These are phyloP conservation scores for Cercospora sesami DNA, from an alignment of 2,329 filamentous ascomycete genomes.

Conservation along the genomic window DNA sequence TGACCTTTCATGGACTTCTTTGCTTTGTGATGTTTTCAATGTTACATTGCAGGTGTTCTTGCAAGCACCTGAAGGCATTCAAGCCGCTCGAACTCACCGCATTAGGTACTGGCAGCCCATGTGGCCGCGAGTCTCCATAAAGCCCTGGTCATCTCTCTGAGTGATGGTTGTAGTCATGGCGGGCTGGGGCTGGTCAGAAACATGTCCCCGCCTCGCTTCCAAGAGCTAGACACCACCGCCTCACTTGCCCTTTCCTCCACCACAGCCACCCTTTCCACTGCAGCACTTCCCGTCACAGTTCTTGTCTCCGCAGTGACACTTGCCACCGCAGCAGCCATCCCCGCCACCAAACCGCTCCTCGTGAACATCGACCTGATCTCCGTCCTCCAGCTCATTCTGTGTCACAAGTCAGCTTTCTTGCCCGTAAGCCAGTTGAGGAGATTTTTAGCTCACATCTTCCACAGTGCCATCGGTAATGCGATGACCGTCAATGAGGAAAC, in stretches of 20 bases:
- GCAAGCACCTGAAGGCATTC: neutral
- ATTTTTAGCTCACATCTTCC: slow-evolving; percentile 21
- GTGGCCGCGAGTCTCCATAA: neutral
- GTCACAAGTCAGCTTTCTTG: slow-evolving; percentile 1
- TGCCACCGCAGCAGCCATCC: slow-evolving; percentile 3
- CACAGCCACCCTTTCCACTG: slow-evolving; percentile 9
- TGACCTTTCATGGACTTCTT: neutral
- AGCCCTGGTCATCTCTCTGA: neutral
- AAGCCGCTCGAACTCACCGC: neutral
- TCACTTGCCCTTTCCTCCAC: slow-evolving; percentile 9
- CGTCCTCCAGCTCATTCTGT: slow-evolving; percentile 30
- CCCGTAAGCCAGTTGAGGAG: neutral
- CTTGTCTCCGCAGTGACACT: slow-evolving; percentile 8
- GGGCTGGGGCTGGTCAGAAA: neutral
- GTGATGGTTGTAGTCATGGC: neutral
- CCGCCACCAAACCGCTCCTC: slow-evolving; percentile 31
- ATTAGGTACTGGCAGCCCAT: neutral
- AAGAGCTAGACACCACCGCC: neutral
- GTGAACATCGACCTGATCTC: slow-evolving; percentile 28
- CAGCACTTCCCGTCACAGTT: slow-evolving; percentile 14
- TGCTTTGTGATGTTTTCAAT: neutral
- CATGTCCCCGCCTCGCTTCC: neutral
- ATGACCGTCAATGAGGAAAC: slow-evolving; percentile 32
- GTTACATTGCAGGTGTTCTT: neutral
- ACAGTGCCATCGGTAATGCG: slow-evolving; percentile 27